phyloP scores from a whole-genome alignment of 495 filamentous ascomycete genomes.

The Talaromyces adpressus region DNA sequence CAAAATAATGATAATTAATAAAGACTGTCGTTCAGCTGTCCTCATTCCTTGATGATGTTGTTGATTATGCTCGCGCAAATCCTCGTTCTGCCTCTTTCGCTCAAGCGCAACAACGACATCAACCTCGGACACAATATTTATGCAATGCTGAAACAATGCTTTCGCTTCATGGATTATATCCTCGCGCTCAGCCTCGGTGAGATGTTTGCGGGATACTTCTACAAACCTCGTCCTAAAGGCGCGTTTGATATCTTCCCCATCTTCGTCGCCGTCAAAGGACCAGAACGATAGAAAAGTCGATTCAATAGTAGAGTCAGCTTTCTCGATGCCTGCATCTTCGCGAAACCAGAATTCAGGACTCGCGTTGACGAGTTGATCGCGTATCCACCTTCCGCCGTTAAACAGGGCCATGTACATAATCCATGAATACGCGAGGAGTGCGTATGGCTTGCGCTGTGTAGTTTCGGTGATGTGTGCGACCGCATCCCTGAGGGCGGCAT shows the following conservation, averaged over 20 bases:
- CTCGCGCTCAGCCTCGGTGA: neutral
- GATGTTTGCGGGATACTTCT: neutral
- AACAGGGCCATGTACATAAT: conserved; percentile 55
- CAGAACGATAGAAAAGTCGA: conserved; percentile 12
- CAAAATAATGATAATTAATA: conserved; percentile 12
- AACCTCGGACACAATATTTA: neutral
- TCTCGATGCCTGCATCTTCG: neutral
- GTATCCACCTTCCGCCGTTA: conserved; percentile 48
- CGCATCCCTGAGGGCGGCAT: neutral
- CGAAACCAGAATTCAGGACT: conserved; percentile 36
- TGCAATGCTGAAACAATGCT: conserved; percentile 1
- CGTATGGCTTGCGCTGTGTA: conserved; percentile 35
- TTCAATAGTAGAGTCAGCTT: neutral
- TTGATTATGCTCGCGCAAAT: neutral
- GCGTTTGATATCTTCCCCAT: conserved; percentile 15
- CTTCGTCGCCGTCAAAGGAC: conserved; percentile 11
- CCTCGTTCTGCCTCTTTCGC: neutral
- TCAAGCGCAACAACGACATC: conserved; percentile 1
- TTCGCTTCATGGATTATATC: neutral
- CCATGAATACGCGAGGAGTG: conserved; percentile 51
- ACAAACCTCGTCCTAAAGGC: conserved; percentile 8
- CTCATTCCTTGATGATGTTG: neutral
- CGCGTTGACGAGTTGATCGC: conserved; percentile 32
- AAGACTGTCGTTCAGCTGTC: neutral
- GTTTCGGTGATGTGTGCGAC: conserved; percentile 21